A percentile compares a stretch with the other conserved stretches of the same genome.
These are phyloP conservation scores for Aspergillus coremiiformis DNA, from an alignment of 495 filamentous ascomycete genomes.

Conservation along the genomic window DNA sequence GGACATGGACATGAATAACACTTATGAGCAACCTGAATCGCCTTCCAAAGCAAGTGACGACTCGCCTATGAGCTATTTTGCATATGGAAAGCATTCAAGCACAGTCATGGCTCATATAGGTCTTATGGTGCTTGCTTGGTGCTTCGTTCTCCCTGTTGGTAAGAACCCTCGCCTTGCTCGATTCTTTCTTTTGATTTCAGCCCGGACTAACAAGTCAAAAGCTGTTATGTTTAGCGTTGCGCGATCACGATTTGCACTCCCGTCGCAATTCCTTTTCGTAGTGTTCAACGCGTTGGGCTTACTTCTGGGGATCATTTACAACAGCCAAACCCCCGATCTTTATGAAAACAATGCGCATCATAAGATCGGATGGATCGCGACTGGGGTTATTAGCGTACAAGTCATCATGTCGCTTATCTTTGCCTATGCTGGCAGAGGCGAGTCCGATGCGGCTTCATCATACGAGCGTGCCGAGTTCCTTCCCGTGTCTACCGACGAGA, in stretches of 20 bases:
- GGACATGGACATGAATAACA: constrained; percentile 34
- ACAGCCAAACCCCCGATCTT: constrained; percentile 74
- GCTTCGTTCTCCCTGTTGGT: constrained; percentile 78
- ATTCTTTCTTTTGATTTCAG: neutral
- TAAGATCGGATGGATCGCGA: constrained; percentile 81
- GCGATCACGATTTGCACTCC: constrained; percentile 65
- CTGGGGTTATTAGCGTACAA: constrained; percentile 63
- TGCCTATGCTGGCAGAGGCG: constrained; percentile 35
- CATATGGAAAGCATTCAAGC: constrained; percentile 54
- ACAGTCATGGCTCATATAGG: constrained; percentile 71
- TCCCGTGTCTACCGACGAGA: constrained; percentile 60
- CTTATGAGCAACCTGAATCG: constrained; percentile 26
- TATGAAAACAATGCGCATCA: constrained; percentile 86
- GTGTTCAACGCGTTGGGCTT: constrained; percentile 63
- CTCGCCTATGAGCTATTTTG: constrained; percentile 64
- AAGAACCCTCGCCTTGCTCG: constrained; percentile 21
- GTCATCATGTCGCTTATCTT: constrained; percentile 60
- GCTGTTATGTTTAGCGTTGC: constrained; percentile 81
- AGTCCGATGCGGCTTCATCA: constrained; percentile 12
- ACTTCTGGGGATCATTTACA: constrained; percentile 69
- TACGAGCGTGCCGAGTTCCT: constrained; percentile 51
- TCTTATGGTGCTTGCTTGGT: constrained; percentile 75
- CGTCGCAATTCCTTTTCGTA: constrained; percentile 71
- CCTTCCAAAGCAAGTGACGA: constrained; percentile 14
- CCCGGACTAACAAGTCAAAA: constrained; percentile 23